Evolutionary conservation across 768 basidiomycete genomes (phyloP), one percentile per base, ranked within the genome.

Genomic region (Lentinula boryana): DNA sequence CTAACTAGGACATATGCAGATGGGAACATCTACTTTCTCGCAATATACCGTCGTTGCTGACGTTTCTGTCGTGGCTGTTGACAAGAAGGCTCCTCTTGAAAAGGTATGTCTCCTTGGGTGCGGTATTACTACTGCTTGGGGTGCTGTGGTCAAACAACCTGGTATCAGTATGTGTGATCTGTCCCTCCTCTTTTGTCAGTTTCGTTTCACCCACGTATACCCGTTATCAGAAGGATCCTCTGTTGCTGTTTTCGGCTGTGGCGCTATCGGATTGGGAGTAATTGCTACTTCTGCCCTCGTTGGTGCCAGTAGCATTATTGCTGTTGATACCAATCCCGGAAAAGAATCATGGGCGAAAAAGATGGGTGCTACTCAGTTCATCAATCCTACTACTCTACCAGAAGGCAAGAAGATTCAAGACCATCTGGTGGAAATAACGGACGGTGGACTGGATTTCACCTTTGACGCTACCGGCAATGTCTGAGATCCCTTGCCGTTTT

Each of bases 1-100:
- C 49, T 58, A 3, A 36, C 18, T 5, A 31, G 15, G 3, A 16
- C 13, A 21, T 38, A 10, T 33, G 38, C 60, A 97, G 95, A 99
- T 98, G 97, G 97, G 97, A 46, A 93, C 90, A 31, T 98, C 96
- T 35, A 96, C 97, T 2, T 99, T 99, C 79, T 97, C 96, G n/a
- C 95, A 98, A 72, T 99, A 98, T 79, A 97, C 97, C 7, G 97
- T 99, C 62, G 94, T 99, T 2, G 91, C 94, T 50, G 95, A 99
- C 65, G 95, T 95, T 49, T 98, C 95, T 18, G 91, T 99, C 27
- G 97, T 98, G 56, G 86, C 93, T 15, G 87, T 99, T 62, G 87
- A 88, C 76, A 80, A 84, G 62, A 77, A 82, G 62, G 97, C 97
- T 1, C 93, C 94, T 8, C 83, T 99, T 13, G 90, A 98, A 32